Conservation (phyloP, 192 early-diverging fungal genomes). For the Chytriomyces sp. region DNA sequence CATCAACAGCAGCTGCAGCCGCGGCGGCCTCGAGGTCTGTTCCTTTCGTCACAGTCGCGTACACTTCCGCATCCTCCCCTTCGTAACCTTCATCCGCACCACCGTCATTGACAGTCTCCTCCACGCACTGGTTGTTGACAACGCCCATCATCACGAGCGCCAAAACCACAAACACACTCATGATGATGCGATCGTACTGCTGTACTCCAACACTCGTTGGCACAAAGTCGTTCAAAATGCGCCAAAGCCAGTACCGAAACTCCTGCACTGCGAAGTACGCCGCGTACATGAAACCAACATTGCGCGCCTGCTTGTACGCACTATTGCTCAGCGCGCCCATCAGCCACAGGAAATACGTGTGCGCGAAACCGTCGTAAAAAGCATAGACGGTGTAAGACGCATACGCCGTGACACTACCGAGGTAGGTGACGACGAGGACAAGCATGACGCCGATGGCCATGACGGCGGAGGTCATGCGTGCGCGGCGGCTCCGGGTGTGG, state of each 20-base stretch:
- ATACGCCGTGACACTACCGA: not conserved
- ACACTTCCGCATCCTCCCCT: not conserved
- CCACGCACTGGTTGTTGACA: slow-evolving; percentile 10
- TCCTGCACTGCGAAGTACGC: not conserved
- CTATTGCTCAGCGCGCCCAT: not conserved
- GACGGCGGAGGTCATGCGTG: slow-evolving; percentile 15
- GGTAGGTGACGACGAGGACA: slow-evolving; percentile 1
- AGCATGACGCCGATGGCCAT: not conserved
- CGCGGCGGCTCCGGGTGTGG: slow-evolving; percentile 1
- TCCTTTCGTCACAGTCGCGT: not conserved
- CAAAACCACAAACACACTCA: slow-evolving; percentile 4
- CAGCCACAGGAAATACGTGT: slow-evolving; percentile 14
- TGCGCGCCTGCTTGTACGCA: slow-evolving; percentile 4
- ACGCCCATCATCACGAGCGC: slow-evolving; percentile 2
- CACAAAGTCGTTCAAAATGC: not conserved
- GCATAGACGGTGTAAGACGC: not conserved
- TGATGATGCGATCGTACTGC: not conserved
- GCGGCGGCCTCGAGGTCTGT: not conserved
- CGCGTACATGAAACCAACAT: not conserved
- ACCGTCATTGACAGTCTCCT: not conserved
- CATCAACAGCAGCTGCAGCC: not conserved
- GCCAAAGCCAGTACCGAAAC: not conserved
- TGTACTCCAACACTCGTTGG: not conserved
- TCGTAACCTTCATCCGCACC: not conserved
- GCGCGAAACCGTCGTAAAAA: slow-evolving; percentile 14